A percentile compares a stretch with the other conserved stretches of the same genome.
These are phyloP conservation scores for Mycena latifolia DNA, from an alignment of 768 basidiomycete genomes.

Conservation along the genomic window DNA sequence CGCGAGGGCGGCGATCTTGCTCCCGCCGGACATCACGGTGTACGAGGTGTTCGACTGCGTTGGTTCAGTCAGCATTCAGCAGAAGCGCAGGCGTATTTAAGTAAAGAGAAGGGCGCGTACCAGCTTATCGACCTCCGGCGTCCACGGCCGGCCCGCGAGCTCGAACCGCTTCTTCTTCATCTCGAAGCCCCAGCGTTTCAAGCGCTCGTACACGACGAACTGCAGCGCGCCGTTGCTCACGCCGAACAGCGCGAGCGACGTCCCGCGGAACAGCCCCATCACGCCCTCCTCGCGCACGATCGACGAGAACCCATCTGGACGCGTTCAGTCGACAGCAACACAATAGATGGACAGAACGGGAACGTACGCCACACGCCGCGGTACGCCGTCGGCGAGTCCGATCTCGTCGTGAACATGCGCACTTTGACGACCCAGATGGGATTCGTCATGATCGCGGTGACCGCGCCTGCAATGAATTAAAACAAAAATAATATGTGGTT, in stretches of 20 bases:
- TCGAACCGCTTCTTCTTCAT: slow-evolving; percentile 75
- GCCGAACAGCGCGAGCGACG: slow-evolving; percentile 88
- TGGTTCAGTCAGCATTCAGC: too few relatives aligned
- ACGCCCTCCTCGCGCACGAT: slow-evolving; percentile 83
- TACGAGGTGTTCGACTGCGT: slow-evolving; percentile 92
- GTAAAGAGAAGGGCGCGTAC: slow-evolving; percentile 74
- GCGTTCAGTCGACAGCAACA: background rate
- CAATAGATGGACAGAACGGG: slow-evolving; percentile 2
- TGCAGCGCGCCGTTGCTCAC: slow-evolving; percentile 96
- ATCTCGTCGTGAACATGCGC: slow-evolving; percentile 90
- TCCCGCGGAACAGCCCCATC: slow-evolving; percentile 88
- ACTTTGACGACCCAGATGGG: slow-evolving; percentile 99
- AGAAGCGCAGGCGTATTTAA: too few relatives aligned
- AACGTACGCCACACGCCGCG: slow-evolving; percentile 80
- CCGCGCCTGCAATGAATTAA: slow-evolving; percentile 85
- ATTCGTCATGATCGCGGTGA: slow-evolving; percentile 94
- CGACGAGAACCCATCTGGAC: slow-evolving; percentile 72
- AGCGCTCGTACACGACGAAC: slow-evolving; percentile 96
- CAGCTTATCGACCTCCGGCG: slow-evolving; percentile 84
- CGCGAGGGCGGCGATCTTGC: slow-evolving; percentile 87
- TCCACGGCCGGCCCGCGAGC: slow-evolving; percentile 73
- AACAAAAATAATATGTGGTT: slow-evolving; percentile 9
- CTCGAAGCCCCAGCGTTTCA: slow-evolving; percentile 92
- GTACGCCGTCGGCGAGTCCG: slow-evolving; percentile 79
- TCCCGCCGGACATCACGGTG: slow-evolving; percentile 91